A percentile compares a stretch with the other conserved stretches of the same genome.
Conservation (phyloP, 2,329 filamentous ascomycete species). For the Colletotrichum sp. region DNA sequence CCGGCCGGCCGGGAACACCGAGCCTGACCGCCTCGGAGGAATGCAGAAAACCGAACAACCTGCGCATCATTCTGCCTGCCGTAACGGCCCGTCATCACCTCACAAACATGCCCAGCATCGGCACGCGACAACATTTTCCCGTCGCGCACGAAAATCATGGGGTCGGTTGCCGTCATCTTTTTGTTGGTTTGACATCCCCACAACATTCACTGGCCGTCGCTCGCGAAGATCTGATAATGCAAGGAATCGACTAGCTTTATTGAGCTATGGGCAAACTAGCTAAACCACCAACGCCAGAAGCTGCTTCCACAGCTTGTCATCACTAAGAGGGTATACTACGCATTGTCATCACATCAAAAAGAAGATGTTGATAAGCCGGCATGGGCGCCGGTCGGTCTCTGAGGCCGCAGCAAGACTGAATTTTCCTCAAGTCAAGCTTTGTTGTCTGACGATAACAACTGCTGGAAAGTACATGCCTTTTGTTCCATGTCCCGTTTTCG, state of each 20-base stretch:
- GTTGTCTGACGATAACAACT: slow-evolving; percentile 47
- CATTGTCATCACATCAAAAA: slow-evolving; percentile 40
- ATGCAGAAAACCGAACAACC: neutral
- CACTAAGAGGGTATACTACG: neutral
- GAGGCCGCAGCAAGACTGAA: slow-evolving; percentile 70
- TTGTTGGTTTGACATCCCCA: neutral
- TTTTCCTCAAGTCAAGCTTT: slow-evolving; percentile 57
- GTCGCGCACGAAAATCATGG: neutral
- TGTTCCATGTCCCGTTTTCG: slow-evolving; percentile 39
- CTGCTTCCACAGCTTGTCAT: neutral
- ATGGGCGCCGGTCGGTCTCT: slow-evolving; percentile 74
- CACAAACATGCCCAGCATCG: neutral
- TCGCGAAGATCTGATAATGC: neutral
- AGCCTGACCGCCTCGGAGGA: slow-evolving; percentile 15
- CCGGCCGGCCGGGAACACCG: slow-evolving; percentile 8
- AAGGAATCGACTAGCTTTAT: neutral
- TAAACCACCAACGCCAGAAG: slow-evolving; percentile 1
- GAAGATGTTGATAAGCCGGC: slow-evolving; percentile 60
- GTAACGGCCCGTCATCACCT: neutral
- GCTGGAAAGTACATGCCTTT: slow-evolving; percentile 43
- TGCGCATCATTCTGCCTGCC: neutral
- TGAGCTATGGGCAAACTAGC: slow-evolving; percentile 5
- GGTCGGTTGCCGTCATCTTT: neutral
- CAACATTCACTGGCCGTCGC: neutral
- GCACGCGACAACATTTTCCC: neutral